Base-by-base conservation (phyloP, 2,329 filamentous ascomycete genomes). In the Aspergillus carbonarius region DNA sequence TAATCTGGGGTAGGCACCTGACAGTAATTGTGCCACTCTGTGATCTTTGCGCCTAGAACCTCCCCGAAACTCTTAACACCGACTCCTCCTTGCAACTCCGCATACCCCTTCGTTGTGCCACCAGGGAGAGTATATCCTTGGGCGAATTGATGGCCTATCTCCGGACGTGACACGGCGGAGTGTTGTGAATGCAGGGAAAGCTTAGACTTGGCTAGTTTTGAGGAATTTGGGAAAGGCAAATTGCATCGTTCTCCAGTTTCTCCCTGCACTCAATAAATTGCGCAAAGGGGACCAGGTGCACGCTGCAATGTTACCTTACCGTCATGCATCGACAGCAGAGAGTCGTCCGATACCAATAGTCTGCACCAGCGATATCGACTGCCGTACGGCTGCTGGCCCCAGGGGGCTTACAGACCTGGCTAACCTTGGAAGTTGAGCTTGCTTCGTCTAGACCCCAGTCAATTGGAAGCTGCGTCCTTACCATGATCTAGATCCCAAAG, bases 1-100 rank as follows among this genome's bases (percentile, higher is more conserved):
- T 54, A 54, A 44, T 54, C 37, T 40, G 51, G 51, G 51, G 51
- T 32, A 54, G 51, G 51, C 51, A 37, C 30, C 51, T 54, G 51
- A 44, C 51, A 54, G 37, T 37, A 17, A 40, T 17, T 54, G 32
- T 44, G 37, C 37, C 51, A 54, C 39, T 44, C 30, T 23, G 13
- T n/a, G 15, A 34, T n/a, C 37, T 44, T 20, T n/a, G 37, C 25
- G 17, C 18, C 37, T 27, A 32, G 39, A 54, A 34, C 17, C 37
- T 42, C 23, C 13, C 18, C n/a, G 8, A 42, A 17, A 20, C 37
- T 13, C 39, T 42, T 44, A 42, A 32, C 37, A 17, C 51, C 25
- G 30, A 44, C 15, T 32, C 15, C 50, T 42, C 32, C 50, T 54
- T 23, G 39, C 39, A 30, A 54, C 17, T 44, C 37, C 51, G 35